Base-by-base conservation (phyloP, 768 basidiomycete genomes). In the Suillus subluteus region DNA sequence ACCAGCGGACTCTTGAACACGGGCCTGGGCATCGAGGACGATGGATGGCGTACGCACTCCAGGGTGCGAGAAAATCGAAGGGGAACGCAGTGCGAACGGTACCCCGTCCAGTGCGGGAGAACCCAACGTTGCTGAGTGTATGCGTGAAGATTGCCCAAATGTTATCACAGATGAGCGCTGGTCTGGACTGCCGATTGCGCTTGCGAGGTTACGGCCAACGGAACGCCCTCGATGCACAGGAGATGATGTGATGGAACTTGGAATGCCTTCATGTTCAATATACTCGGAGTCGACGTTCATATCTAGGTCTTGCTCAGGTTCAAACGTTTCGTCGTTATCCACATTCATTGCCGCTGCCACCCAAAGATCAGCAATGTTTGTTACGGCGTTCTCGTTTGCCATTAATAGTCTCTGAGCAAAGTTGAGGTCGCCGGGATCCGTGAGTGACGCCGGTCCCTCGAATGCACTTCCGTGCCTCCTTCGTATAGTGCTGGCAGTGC, bases 261-360 rank as follows among this genome's bases (percentile, higher is more conserved):
- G 64, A 61, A 66, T 16, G n/a, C 82, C 80, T 4, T 80, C 79
- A 2, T 71, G 77, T 13, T 74, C 80, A 5, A 48, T 13, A 43
- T 68, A 71, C 62, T 85, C 87, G 54, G 81, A 79, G 65, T 88
- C 89, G 13, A 79, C 81, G 70, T 89, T 87, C 30, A 69, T 69
- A 50, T 46, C 58, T 13, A 59, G 71, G 13, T 74, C 74, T 48
- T 78, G 75, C n/a, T 73, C 77, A 11, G 63, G 55, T 8, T 58
- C 65, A 50, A 71, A 58, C 12, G 65, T 67, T 65, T 95, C 90
- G 69, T 96, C 95, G 71, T 92, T 91, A 73, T 97, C 96, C 38
- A 91, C 94, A 67, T 97, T 98, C 81, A 97, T 94, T 7, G 97
- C 98, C 23, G 96, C 92, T 6, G 95, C 95, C 62, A 99, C 94